Evolutionary conservation across 371 early-diverging fungal species (phyloP), one percentile per base, ranked within the genome.

Genomic region (Haplosporangium sp.): DNA sequence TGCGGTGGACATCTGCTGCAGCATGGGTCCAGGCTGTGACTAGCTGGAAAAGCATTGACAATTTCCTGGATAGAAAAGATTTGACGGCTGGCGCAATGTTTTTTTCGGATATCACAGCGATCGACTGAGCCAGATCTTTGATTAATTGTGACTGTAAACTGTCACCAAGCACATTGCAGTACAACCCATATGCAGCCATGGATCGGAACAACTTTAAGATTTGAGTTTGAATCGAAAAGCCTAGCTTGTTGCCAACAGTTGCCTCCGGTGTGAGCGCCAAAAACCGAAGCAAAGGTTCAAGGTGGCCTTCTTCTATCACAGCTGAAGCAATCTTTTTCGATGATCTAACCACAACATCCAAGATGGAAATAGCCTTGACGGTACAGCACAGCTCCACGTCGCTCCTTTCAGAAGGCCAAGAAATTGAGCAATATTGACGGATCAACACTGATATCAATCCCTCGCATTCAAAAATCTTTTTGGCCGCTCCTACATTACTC

Each of bases 1-100:
- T 87, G 38, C 85, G 83, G 63, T 88, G 90, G 17, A 85, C 87
- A 72, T 90, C 89, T 5, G 86, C 88, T 2, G 88, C 88, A 13
- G 85, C 84, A 73, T 88, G 85, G 15, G 72, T 68, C 63, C 86
- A 75, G 4, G 72, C 81, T 2, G 82, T 71, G 20, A 78, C 82
- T 1, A 89, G 61, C 84, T 88, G 88, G 27, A 67, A 74, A 69
- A 85, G 81, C 53, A 86, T 74, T 8, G 87, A 72, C 37, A 82
- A 71, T 59, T 87, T 86, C 37, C 84, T 69, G 61, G 86, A 85
- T 34, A 85, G 72, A 27, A 86, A 67, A 0, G 86, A 81, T 19
- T 86, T 85, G 58, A 86, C 73, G 17, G 83, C 70, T 17, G 72
- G 59, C 42, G 65, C 67, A 17, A 72, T 6, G 11, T 60, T 44